Evolutionary conservation across 1,139 yeast species (phyloP), one percentile per base, ranked within the genome.

Genomic region (Insectozyma bohioensis): DNA sequence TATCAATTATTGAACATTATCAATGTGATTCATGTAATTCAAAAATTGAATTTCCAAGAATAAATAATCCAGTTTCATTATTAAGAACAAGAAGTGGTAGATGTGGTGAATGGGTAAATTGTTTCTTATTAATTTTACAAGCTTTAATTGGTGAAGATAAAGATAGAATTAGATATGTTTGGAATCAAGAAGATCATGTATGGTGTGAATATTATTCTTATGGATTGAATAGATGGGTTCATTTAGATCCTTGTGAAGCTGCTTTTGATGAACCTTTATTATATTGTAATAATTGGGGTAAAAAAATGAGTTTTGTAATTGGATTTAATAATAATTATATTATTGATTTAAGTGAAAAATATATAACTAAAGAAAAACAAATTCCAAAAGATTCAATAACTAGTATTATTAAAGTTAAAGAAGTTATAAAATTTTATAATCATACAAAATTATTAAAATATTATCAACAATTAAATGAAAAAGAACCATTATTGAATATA

Each of bases 91-190:
- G 87, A 24, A 53, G 56, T 20, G 97, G 97, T 0, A 65, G 98
- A 28, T 90, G 98, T 59, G 98, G 98, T 2, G 98, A 90, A 55
- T 90, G 95, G 95, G 94, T 90, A 36, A 85, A 85, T 48, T 76
- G 94, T 43, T 88, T 90, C 51, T 71, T 85, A 34, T 62, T 87
- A 26, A 59, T 88, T 3, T 61, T 90, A 38, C 69, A 79, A 25
- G 79, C 95, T 0, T 58, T 88, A 23, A 40, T 68, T 28, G 47
- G 47, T 5, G 40, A 35, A 9, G 41, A 54, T 5, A 87, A 84
- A 1, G 60, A 79, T 6, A 64, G 75, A 23, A 67, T 72, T 1
- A 60, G 98, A 35, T 88, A 83, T 51, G 67, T 88, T 2, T 85
- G 95, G 95, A 88, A 88, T 54, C 66, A 75, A 4, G 98, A 90